phyloP scores from a whole-genome alignment of 2,329 filamentous ascomycete genomes.

The Aspergillus fijiensis region DNA sequence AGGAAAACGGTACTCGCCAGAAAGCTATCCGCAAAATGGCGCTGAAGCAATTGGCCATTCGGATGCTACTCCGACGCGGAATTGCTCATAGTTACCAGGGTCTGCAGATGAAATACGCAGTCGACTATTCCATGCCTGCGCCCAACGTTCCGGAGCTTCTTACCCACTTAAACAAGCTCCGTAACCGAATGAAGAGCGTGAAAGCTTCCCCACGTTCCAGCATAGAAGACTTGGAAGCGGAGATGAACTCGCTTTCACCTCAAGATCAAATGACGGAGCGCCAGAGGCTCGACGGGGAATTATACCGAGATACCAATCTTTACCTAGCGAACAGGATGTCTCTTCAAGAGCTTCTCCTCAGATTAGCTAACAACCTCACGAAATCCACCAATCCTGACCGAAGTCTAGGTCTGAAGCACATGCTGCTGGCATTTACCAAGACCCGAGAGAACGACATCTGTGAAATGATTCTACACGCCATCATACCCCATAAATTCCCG shows the following conservation, averaged over 20 bases:
- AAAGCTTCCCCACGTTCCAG: conserved; percentile 25
- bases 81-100: conserved; percentile 42
- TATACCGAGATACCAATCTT: conserved; percentile 30
- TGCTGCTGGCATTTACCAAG: conserved; percentile 41
- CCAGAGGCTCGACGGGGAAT: conserved; percentile 27
- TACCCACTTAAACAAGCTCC: conserved; percentile 33
- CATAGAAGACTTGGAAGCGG: conserved; percentile 34
- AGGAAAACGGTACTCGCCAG: conserved; percentile 29
- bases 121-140: conserved; percentile 30
- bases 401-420: conserved; percentile 30
- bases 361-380: conserved; percentile 37
- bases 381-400: conserved; percentile 39
- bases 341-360: conserved; percentile 37
- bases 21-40: conserved; percentile 43
- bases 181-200: conserved; percentile 32
- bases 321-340: conserved; percentile 32
- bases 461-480: conserved; percentile 38
- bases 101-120: conserved; percentile 31
- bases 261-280: conserved; percentile 20
- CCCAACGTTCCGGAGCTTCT: conserved; percentile 35
- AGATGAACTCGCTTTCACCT: conserved; percentile 23
- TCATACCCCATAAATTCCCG: conserved; percentile 40
- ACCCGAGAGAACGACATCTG: conserved; percentile 42
- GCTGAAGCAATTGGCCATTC: conserved; percentile 40
- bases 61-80: conserved; percentile 39